These are phyloP conservation scores for Candida tibetensis DNA, from an alignment of 805 yeast species.

Conservation along the genomic window DNA sequence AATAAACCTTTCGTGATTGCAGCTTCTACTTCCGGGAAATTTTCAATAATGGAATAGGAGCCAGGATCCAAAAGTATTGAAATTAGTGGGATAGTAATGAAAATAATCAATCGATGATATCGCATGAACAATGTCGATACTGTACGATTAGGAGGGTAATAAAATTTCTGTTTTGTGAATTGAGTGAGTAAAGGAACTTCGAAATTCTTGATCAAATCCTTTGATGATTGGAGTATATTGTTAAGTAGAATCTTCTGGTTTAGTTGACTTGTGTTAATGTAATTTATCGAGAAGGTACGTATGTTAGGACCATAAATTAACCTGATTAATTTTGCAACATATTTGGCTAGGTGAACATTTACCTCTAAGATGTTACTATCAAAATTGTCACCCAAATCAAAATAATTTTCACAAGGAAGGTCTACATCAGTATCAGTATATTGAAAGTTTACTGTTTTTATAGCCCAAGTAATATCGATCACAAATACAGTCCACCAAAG, in stretches of 20 bases:
- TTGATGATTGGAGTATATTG: constrained; percentile 27
- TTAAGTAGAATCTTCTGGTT: constrained; percentile 33
- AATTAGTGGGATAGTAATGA: constrained; percentile 34
- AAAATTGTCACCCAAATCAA: constrained; percentile 29
- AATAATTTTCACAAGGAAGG: constrained; percentile 33
- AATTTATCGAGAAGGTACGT: constrained; percentile 37
- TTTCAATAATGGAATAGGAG: constrained; percentile 20
- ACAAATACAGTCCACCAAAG: constrained; percentile 44
- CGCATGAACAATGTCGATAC: constrained; percentile 35
- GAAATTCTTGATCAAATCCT: constrained; percentile 29
- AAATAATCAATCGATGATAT: constrained; percentile 32
- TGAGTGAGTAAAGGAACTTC: constrained; percentile 28
- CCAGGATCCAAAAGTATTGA: constrained; percentile 28
- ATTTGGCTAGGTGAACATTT: constrained; percentile 40
- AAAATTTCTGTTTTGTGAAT: constrained; percentile 19
- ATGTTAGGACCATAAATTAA: constrained; percentile 41
- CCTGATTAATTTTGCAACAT: constrained; percentile 33
- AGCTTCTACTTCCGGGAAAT: constrained; percentile 20
- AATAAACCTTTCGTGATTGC: constrained; percentile 28
- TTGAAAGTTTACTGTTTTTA: constrained; percentile 39
- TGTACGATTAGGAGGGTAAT: constrained; percentile 22
- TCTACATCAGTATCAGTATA: constrained; percentile 44
- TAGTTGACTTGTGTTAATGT: constrained; percentile 40
- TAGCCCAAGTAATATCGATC: constrained; percentile 39
- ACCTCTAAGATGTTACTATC: constrained; percentile 29